phyloP scores from a whole-genome alignment of 768 basidiomycete species.

The Hypholoma sublateritium region DNA sequence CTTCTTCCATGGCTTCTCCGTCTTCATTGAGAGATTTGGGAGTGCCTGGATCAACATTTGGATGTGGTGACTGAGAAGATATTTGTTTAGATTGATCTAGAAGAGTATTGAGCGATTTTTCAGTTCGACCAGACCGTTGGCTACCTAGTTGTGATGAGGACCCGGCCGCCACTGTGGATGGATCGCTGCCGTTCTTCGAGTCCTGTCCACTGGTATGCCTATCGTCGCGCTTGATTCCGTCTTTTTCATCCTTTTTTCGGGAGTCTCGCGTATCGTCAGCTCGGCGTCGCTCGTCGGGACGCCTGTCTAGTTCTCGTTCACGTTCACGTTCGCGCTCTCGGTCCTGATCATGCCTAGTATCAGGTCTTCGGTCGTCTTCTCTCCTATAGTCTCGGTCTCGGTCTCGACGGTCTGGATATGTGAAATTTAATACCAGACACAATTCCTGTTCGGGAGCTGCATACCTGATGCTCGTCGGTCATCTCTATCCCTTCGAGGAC shows the following conservation, averaged over 20 bases:
- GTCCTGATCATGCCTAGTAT: slow-evolving; percentile 33
- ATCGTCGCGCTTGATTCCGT: slow-evolving; percentile 21
- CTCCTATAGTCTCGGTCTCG: slow-evolving; percentile 28
- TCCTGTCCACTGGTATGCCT: slow-evolving; percentile 12
- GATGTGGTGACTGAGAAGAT: slow-evolving; percentile 18
- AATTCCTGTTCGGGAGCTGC: background rate
- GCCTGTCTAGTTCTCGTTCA: slow-evolving; percentile 30
- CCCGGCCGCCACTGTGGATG: slow-evolving; percentile 4
- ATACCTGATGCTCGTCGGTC: slow-evolving; percentile 19
- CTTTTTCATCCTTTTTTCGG: slow-evolving; percentile 32
- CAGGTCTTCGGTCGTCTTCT: slow-evolving; percentile 42
- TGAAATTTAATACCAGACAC: background rate
- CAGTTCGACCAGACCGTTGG: background rate
- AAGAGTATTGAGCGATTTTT: background rate
- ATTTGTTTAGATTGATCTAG: slow-evolving; percentile 16
- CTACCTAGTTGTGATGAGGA: slow-evolving; percentile 14
- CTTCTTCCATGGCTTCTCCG: slow-evolving; percentile 54
- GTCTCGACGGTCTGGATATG: slow-evolving; percentile 22
- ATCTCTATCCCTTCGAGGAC: slow-evolving; percentile 36
- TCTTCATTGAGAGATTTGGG: slow-evolving; percentile 36
- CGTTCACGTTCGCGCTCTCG: slow-evolving; percentile 16
- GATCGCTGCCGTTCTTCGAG: slow-evolving; percentile 7
- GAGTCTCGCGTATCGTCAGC: slow-evolving; percentile 36
- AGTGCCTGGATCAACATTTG: slow-evolving; percentile 42
- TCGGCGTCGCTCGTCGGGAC: slow-evolving; percentile 30